Evolutionary conservation across 2,329 filamentous ascomycete genomes (phyloP), one percentile per base, ranked within the genome.

Genomic region (Fusarium cicatricum): DNA sequence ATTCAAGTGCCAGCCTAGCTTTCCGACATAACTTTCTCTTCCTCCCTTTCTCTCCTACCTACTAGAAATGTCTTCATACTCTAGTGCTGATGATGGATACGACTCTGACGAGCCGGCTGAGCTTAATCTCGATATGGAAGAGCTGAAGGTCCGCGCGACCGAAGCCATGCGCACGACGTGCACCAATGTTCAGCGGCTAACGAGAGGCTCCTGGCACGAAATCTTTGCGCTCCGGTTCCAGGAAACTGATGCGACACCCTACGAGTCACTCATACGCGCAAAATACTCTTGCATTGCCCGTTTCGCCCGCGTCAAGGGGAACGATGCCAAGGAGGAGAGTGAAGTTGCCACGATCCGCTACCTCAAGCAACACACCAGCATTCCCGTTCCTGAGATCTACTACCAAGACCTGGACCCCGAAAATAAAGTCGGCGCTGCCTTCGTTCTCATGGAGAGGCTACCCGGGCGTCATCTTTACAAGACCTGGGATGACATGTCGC

Each of bases 381-480:
- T 52, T 23, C 50, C 42, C 1, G 50, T 47, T 11, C 50, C 50
- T 10, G 50, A 52, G 37, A 52, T 52, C 21, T 52, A 46, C 26
- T 34, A 46, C 28, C 28, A 41, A 21, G 34, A 52, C 11, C 7
- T 52, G 3, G 19, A 52, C 11, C 42, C 50, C 7, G 42, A 46
- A 10, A 46, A 46, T 19, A 23, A 52, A 3, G 10, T 52, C 11
- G 50, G 50, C 2, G 50, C 50, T 33, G 36, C 36, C 2, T 52
- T 46, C 10, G 50, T 52, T 0, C 36, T 46, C 7, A 52, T 52
- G 50, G 50, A 47, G 19, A 41, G 19, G 12, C 36, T 52, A 7
- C 36, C 42, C 3, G 50, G 50, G 5, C 34, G 34, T 5, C 42
- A 47, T 31, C 37, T 52, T 2, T 46, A 52, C 29, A 46, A 46